These are phyloP conservation scores for Kockovaella imperatae DNA, from an alignment of 768 basidiomycete genomes.

Conservation along the genomic window DNA sequence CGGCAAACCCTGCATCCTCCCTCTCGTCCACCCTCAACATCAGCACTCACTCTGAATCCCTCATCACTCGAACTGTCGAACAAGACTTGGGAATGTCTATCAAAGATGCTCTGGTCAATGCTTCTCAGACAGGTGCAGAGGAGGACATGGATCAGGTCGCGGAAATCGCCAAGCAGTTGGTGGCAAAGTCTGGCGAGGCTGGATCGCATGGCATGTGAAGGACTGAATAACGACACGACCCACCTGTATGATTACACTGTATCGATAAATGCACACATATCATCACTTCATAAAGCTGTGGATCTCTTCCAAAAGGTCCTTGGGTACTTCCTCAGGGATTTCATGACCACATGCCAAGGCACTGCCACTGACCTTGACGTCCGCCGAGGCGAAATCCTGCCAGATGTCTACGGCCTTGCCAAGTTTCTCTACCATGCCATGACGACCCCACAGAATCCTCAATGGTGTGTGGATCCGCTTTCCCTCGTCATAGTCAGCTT, in stretches of 20 bases:
- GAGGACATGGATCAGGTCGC: constrained; percentile 18
- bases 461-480: constrained; percentile 14
- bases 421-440: constrained; percentile 25
- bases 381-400: constrained; percentile 15
- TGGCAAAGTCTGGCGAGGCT: no score
- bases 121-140: constrained; percentile 23
- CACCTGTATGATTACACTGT: no score
- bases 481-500: constrained; percentile 14
- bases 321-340: constrained; percentile 30
- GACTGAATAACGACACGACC: no score
- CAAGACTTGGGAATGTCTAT: constrained; percentile 16
- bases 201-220: no score
- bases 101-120: constrained; percentile 15
- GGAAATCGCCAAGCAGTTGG: constrained; percentile 6
- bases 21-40: neutral
- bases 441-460: constrained; percentile 27
- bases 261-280: no score
- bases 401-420: constrained; percentile 17
- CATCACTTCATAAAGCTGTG: no score
- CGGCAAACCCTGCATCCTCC: neutral
- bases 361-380: constrained; percentile 11
- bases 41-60: neutral
- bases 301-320: constrained; percentile 23
- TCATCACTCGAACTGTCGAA: constrained; percentile 13
- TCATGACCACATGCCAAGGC: constrained; percentile 29